Evolutionary conservation across 2,329 filamentous ascomycete genomes (phyloP), one percentile per base, ranked within the genome.

Genomic region (Cytospora mali): DNA sequence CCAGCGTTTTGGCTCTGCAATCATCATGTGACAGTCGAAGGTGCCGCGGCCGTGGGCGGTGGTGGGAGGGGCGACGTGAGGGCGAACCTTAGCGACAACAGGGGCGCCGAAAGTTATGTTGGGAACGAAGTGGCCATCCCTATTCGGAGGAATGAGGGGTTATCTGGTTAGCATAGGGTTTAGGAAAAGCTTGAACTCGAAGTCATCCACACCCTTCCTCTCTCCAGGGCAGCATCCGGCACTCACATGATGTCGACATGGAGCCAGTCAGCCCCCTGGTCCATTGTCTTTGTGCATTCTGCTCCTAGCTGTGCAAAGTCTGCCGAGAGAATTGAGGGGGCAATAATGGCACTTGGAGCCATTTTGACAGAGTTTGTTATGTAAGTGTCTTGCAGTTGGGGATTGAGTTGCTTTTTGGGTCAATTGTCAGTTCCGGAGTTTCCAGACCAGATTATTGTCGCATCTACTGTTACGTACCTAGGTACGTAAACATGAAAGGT

Each of bases 11-110:
- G 95, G 95, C 93, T 99, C 94, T 71, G 92, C 88, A 74, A 99
- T 96, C 95, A 99, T 99, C 95, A 99, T 98, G 79, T 99, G 95
- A 84, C 95, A 99, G 78, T 99, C 95, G 75, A 99, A 99, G 16
- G 94, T 98, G 66, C 95, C 95, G 70, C 88, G 90, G 58, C 91
- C 93, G 69, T 89, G 81, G 35, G 84, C 84, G 57, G 84, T 80
- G 48, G 82, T 81, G 3, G 93, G 93, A 69, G 84, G 83, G 62
- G 92, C 88, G 71, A 99, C 93, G 71, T 97, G 91, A 52, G 85
- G 82, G 66, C 95, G 88, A 71, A 99, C 95, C 81, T 94, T 96
- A 69, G 92, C 94, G 52, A 99, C 95, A 42, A 99, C 93, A 6
- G 94, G 93, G 23, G 94, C 88, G 64, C 95, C 95, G 73, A 98